phyloP scores from a whole-genome alignment of 2,329 filamentous ascomycete genomes.

The Phialophora expanda region DNA sequence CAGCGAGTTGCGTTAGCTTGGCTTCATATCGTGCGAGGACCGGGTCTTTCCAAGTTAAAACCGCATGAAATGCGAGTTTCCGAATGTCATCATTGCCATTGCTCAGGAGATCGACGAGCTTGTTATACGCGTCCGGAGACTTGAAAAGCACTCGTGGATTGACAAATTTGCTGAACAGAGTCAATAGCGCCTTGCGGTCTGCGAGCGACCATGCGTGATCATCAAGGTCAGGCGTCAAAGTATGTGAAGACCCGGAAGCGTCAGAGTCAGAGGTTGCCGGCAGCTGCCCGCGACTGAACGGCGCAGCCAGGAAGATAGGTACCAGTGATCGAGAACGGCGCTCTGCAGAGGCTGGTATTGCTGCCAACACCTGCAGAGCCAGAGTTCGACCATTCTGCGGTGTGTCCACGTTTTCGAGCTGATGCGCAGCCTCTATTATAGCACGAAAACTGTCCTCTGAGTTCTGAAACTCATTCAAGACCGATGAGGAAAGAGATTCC shows the following conservation, averaged over 20 bases:
- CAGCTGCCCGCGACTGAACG: constrained; percentile 42
- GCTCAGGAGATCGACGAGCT: constrained; percentile 74
- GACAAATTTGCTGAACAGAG: constrained; percentile 79
- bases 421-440: constrained; percentile 60
- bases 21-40: constrained; percentile 80
- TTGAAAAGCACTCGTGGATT: constrained; percentile 86
- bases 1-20: constrained; percentile 81
- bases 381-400: constrained; percentile 68
- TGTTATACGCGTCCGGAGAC: constrained; percentile 74
- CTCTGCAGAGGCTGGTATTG: constrained; percentile 77
- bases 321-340: constrained; percentile 83
- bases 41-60: constrained; percentile 86
- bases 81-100: constrained; percentile 93
- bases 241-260: constrained; percentile 35
- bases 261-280: constrained; percentile 26
- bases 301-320: constrained; percentile 80
- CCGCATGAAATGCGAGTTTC: constrained; percentile 78
- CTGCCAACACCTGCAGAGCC: constrained; percentile 77
- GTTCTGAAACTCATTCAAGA: constrained; percentile 60
- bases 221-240: constrained; percentile 39
- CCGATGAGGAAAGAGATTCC: constrained; percentile 56
- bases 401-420: constrained; percentile 19
- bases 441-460: constrained; percentile 64
- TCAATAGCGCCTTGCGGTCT: constrained; percentile 83
- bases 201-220: constrained; percentile 52